Evolutionary conservation across 1,139 yeast genomes (phyloP).

Genomic region (Meyerozyma carpophila): DNA sequence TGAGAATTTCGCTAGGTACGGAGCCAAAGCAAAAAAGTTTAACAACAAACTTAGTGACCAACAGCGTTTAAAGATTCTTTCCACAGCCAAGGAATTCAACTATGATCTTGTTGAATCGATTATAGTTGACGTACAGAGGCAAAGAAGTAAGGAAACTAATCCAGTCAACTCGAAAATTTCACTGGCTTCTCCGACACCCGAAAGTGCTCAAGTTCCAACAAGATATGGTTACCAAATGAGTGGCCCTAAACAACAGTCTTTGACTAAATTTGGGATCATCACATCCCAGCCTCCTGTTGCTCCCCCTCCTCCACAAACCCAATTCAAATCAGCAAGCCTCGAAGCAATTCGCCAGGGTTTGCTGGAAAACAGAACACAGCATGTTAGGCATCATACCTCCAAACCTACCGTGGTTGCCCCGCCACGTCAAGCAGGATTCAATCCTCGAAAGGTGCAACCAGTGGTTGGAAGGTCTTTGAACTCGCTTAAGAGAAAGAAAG

Average conservation of each 20-base stretch:
- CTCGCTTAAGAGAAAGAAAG: conserved; percentile 25
- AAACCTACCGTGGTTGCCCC: conserved; percentile 52
- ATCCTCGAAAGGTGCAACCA: conserved; percentile 22
- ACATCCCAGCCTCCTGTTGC: conserved; percentile 35
- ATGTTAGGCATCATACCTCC: conserved; percentile 1
- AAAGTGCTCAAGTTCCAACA: conserved; percentile 14
- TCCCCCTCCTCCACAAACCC: conserved; percentile 30
- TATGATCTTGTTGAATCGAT: conserved; percentile 46
- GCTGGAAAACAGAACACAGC: background rate
- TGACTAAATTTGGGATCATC: conserved; percentile 43
- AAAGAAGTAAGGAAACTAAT: conserved; percentile 11
- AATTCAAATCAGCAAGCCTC: conserved; percentile 29
- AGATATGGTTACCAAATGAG: conserved; percentile 20
- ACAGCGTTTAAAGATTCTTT: conserved; percentile 53
- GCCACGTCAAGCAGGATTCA: conserved; percentile 82
- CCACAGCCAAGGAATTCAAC: conserved; percentile 54
- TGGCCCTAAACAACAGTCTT: conserved; percentile 40
- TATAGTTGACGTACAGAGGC: conserved; percentile 40
- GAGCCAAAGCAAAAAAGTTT: conserved; percentile 58
- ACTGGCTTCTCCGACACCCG: conserved; percentile 10
- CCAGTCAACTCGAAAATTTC: conserved; percentile 1
- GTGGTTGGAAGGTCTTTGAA: conserved; percentile 35
- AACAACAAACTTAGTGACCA: conserved; percentile 59
- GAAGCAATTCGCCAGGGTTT: conserved; percentile 39
- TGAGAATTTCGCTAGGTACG: conserved; percentile 54